Percentiles rank a stretch among this genome's conserved stretches.
These are phyloP conservation scores for Fomitopsis betulina DNA, from an alignment of 1,284 basidiomycete species.

Conservation along the genomic window DNA sequence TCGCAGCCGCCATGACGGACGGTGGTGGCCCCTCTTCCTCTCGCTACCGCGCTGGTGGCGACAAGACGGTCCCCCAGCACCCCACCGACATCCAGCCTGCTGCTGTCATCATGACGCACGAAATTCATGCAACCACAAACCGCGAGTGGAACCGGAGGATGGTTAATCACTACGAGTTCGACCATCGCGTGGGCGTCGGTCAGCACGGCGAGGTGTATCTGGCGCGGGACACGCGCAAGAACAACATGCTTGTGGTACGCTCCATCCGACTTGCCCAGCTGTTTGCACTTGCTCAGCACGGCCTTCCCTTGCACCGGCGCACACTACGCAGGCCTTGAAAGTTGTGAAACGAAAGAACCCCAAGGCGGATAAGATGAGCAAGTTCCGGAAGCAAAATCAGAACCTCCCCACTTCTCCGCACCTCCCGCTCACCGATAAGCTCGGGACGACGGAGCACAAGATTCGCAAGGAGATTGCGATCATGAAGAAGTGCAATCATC, in stretches of 20 bases:
- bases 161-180: slow-evolving; percentile 79
- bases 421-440: slow-evolving; percentile 51
- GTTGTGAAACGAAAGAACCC: slow-evolving; percentile 63
- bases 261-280: not conserved
- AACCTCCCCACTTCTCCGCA: slow-evolving; percentile 49
- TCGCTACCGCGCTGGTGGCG: slow-evolving; percentile 1
- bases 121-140: slow-evolving; percentile 30
- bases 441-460: slow-evolving; percentile 74
- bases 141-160: slow-evolving; percentile 32
- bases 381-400: slow-evolving; percentile 50
- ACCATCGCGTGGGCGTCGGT: slow-evolving; percentile 67
- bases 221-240: slow-evolving; percentile 52
- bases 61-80: not conserved
- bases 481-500: slow-evolving; percentile 94
- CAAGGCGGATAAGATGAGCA: slow-evolving; percentile 48
- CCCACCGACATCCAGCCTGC: slow-evolving; percentile 12
- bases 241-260: slow-evolving; percentile 36
- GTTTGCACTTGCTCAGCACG: not conserved
- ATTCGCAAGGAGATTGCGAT: slow-evolving; percentile 93
- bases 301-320: not conserved
- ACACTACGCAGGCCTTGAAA: slow-evolving; percentile 71
- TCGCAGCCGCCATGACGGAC: slow-evolving; percentile 3
- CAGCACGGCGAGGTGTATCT: slow-evolving; percentile 81
- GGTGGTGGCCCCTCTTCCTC: not conserved
- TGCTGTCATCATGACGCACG: slow-evolving; percentile 59